Evolutionary conservation across 345 rosid species (phyloP).

Genomic region (Laguncularia racemosa): DNA sequence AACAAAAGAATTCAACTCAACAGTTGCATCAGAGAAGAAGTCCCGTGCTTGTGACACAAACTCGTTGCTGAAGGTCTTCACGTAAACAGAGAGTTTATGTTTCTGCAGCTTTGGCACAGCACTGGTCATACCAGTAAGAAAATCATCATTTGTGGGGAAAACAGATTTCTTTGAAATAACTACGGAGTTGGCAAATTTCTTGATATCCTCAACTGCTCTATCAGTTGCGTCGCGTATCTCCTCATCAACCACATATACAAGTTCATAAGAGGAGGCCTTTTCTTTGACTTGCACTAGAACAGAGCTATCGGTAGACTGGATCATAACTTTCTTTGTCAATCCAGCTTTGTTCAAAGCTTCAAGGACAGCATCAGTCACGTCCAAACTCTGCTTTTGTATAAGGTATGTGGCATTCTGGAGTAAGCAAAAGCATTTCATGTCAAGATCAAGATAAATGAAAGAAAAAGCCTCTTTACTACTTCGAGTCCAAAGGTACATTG

Average conservation of each 20-base stretch:
- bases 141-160: conserved; percentile 15
- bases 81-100: conserved; percentile 55
- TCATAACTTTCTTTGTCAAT: conserved; percentile 57
- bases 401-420: conserved; percentile 76
- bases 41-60: conserved; percentile 86
- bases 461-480: not conserved
- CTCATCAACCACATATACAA: conserved; percentile 64
- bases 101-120: conserved; percentile 42
- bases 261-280: conserved; percentile 30
- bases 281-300: conserved; percentile 56
- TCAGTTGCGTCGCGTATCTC: conserved; percentile 40
- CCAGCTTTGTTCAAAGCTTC: conserved; percentile 53
- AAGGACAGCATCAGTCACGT: conserved; percentile 49
- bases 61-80: conserved; percentile 67
- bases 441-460: conserved; percentile 1
- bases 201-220: conserved; percentile 49
- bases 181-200: conserved; percentile 58
- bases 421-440: not conserved
- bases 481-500: not conserved
- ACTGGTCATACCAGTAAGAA: conserved; percentile 29
- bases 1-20: conserved; percentile 53
- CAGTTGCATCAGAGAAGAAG: conserved; percentile 71
- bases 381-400: conserved; percentile 40
- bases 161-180: conserved; percentile 52
- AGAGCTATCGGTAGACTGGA: conserved; percentile 74